Evolutionary conservation across 768 basidiomycete species (phyloP).

Genomic region (Terana coerulea): DNA sequence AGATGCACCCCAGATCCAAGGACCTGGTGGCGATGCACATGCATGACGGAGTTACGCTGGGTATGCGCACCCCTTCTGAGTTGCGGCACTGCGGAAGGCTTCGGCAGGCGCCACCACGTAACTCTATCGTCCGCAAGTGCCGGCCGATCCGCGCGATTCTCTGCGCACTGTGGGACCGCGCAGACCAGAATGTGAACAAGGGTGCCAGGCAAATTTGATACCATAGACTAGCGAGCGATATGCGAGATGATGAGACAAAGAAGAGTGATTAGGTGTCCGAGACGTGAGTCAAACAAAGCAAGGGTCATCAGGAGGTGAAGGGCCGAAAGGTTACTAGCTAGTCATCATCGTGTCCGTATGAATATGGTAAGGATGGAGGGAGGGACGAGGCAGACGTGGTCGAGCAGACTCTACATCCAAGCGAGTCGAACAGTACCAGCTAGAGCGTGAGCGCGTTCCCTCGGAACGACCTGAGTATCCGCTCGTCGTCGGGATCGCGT

Average conservation of each 20-base stretch:
- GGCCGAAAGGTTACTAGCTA: neutral
- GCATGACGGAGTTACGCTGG: conserved; percentile 3
- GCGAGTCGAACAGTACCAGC: neutral
- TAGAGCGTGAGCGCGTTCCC: neutral
- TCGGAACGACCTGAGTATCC: conserved; percentile 15
- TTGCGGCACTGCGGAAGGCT: neutral
- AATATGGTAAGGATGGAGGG: neutral
- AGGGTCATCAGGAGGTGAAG: too few species aligned
- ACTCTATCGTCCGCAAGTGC: conserved; percentile 1
- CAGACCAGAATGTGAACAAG: too few species aligned
- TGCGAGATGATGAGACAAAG: neutral
- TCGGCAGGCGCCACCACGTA: neutral
- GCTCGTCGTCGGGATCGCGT: conserved; percentile 25
- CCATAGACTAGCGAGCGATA: too few species aligned
- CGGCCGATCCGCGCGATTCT: conserved; percentile 1
- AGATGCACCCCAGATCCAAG: neutral
- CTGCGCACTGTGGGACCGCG: too few species aligned
- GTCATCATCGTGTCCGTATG: neutral
- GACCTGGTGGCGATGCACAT: conserved; percentile 1
- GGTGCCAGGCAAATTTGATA: too few species aligned
- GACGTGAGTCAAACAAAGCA: neutral
- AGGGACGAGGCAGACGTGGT: neutral
- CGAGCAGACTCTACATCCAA: neutral
- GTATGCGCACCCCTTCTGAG: neutral
- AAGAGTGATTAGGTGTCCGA: neutral